A percentile compares a stretch with the other conserved stretches of the same genome.
Conservation (phyloP, 1,139 yeast genomes). For the Ogataea hybrid region DNA sequence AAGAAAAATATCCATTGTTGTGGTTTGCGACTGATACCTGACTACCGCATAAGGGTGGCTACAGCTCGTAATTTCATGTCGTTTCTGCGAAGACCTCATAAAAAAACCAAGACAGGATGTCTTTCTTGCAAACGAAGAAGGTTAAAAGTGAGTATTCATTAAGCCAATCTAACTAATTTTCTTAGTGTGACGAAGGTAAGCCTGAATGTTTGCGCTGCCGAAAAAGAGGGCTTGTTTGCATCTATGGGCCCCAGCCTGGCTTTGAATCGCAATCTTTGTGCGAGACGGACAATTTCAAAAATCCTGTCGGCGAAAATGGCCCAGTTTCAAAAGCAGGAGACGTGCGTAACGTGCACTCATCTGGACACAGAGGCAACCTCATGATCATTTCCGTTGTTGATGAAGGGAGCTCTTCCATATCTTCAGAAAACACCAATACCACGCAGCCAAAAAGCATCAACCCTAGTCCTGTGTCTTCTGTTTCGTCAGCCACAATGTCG, state of each 20-base stretch:
- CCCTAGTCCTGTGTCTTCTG: constrained; percentile 10
- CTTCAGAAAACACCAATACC: background rate
- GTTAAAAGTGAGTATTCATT: constrained; percentile 24
- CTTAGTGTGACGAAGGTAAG: constrained; percentile 28
- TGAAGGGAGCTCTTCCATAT: background rate
- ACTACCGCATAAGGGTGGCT: background rate
- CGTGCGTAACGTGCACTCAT: background rate
- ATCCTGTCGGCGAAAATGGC: background rate
- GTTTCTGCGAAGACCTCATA: constrained; percentile 28
- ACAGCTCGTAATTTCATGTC: constrained; percentile 14
- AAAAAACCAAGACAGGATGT: constrained; percentile 31
- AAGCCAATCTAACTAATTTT: constrained; percentile 5
- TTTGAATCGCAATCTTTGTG: background rate
- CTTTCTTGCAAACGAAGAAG: constrained; percentile 25
- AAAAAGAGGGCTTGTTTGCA: constrained; percentile 24
- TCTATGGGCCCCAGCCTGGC: constrained; percentile 7
- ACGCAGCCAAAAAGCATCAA: background rate
- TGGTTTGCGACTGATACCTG: background rate
- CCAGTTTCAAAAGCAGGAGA: background rate
- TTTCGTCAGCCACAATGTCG: constrained; percentile 1
- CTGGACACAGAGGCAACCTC: background rate
- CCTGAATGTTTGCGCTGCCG: constrained; percentile 25
- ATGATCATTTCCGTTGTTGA: background rate
- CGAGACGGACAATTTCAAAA: background rate
- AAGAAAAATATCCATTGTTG: background rate